Percentiles rank a stretch among this genome's conserved stretches.
These are phyloP conservation scores for Candida bentonensis DNA, from an alignment of 805 yeast genomes.

Conservation along the genomic window DNA sequence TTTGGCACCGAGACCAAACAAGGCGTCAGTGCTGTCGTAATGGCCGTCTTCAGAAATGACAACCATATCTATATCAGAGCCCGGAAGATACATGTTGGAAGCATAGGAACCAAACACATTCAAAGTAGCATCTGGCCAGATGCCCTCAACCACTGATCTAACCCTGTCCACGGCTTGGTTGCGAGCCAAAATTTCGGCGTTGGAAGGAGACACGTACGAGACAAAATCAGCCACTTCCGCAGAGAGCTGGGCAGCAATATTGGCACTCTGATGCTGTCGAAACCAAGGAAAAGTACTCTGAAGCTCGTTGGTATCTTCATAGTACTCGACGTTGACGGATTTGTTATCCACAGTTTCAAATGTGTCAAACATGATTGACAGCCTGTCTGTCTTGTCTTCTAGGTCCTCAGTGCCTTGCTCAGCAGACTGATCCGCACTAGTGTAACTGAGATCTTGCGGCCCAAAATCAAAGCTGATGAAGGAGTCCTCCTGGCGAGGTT, in stretches of 20 bases:
- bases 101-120: constrained; percentile 92
- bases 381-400: not conserved
- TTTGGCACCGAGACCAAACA: constrained; percentile 61
- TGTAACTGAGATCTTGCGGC: too few species aligned
- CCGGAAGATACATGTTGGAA: constrained; percentile 84
- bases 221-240: constrained; percentile 76
- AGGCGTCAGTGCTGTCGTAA: constrained; percentile 44
- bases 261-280: not conserved
- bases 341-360: not conserved
- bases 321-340: not conserved
- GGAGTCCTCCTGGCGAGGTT: not conserved
- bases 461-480: constrained; percentile 1
- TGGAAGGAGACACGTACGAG: constrained; percentile 73
- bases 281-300: not conserved
- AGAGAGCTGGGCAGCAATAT: constrained; percentile 75
- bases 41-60: constrained; percentile 48
- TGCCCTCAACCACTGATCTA: constrained; percentile 32
- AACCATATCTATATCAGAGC: constrained; percentile 93
- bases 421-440: not conserved
- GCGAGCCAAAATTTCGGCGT: constrained; percentile 53
- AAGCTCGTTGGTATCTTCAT: not conserved
- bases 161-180: constrained; percentile 50
- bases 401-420: not conserved
- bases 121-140: constrained; percentile 71
- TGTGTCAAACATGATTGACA: not conserved